Evolutionary conservation across 1,284 basidiomycete genomes (phyloP), one percentile per base, ranked within the genome.

Genomic region (Cutaneotrichosporon sp.): DNA sequence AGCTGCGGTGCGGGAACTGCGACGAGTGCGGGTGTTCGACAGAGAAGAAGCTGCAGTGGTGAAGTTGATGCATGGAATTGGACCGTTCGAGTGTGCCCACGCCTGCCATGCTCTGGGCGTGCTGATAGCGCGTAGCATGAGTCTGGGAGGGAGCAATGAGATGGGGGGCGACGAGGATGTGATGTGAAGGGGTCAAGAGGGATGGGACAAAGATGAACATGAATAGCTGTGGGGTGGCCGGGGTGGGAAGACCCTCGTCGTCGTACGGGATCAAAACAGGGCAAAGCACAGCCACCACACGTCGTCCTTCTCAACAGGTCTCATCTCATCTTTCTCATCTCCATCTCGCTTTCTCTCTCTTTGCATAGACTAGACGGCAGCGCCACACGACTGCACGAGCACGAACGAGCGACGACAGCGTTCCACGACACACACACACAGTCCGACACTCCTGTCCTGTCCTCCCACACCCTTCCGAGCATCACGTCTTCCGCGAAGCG

Each of bases 41-140:
- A 6, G 46, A 49, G 46, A 49, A 49, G 46, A 27, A 25, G 46
- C 46, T 49, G 14, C 22, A 49, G 25, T 49, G 46, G 46, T 49
- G 25, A 29, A 4, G 20, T 46, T 4, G 25, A 49, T 49, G 46
- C 46, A 49, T 49, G 46, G 16, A 25, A 14, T 29, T 10, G 14
- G 46, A 11, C 24, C 14, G 46, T 49, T 49, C 24, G 22, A 10
- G 22, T 16, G 36, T 22, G 20, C 36, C 18, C 2, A 5, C 36
- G 36, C 36, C 18, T 11, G 13, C 13, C 36, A 16, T 38, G 14
- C 18, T 38, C 36, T 38, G 14, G 36, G 14, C 10, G 36, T 38
- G 9, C 18, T 6, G 1, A 38, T 13, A 38, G n/a, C n/a, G n/a
- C n/a, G n/a, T 38, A 16, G 13, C 6, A 16, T 2, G 43, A 45